Evolutionary conservation across 2,329 filamentous ascomycete genomes (phyloP), one percentile per base, ranked within the genome.

Genomic region (Microsporum ferrugineum): DNA sequence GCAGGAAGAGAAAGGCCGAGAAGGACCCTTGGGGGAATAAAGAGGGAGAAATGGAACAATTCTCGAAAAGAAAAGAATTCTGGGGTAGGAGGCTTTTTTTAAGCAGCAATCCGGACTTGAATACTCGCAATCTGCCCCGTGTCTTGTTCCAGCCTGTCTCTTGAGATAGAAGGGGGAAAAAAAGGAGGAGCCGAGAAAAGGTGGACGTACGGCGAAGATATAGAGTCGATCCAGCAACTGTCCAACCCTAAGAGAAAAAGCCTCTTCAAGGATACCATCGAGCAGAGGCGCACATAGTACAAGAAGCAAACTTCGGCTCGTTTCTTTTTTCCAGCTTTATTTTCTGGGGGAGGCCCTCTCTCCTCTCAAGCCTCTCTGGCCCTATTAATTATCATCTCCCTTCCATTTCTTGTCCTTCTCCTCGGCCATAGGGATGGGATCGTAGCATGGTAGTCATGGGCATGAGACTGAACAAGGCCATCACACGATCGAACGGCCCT

Each of bases 211-310:
- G 38, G 38, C 38, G 38, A 12, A 51, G 45, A 29, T 51, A 51
- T 51, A 51, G 45, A 51, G 45, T 12, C 45, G 23, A 51, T 51
- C 45, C 10, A 51, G 45, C 27, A 14, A 31, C 45, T 51, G 45
- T 51, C 45, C 27, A 12, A 51, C 45, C 10, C 27, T 27, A 29
- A 27, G 43, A 7, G 27, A 17, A 8, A 17, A 8, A 51, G 45
- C 45, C 23, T 12, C 27, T 51, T 29, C 27, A 23, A 51, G 27
- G 45, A 29, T 51, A 51, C 45, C 45, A 51, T 51, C 45, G 45
- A 51, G 45, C 45, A 51, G 27, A 51, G 45, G 45, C 45, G 45
- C 27, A 51, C 45, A 51, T 51, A 51, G 45, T 51, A 51, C 45
- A 31, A n/a, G 45, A 5, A 51, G 45, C 45, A 51, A 51, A 51